Evolutionary conservation across 2,329 filamentous ascomycete species (phyloP), one percentile per base, ranked within the genome.

Genomic region (Ophiostoma novo-ulmi): DNA sequence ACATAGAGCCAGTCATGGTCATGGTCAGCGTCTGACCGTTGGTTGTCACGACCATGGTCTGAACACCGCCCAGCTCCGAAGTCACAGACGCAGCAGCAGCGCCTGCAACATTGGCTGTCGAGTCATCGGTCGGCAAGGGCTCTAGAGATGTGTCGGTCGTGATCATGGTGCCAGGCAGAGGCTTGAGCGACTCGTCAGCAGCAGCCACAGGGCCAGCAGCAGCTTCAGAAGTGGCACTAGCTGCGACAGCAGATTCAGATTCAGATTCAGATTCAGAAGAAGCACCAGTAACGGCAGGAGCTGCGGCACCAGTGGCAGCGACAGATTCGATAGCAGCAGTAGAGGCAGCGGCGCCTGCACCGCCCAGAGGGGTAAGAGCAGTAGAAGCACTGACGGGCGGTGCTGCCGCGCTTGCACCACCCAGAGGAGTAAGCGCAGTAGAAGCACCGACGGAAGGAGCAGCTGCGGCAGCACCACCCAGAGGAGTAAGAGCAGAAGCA

Each of bases 31-130:
- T 72, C 64, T 58, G 44, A 39, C 72, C 71, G 71, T 71, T 55
- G 68, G 71, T 73, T 17, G 73, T 73, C 69, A 72, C 71, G 11
- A 72, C 71, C 68, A 70, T 71, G n/a, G 72, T 73, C 48, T 67
- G 55, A 17, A 70, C 70, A 61, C 71, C 70, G 67, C 72, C 65
- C 52, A 63, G 58, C 6, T 17, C 22, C 13, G 26, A 63, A 2
- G 58, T 35, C 58, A 35, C 65, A 11, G 66, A 17, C 13, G 44
- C 22, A 1, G 67, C 65, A 11, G 64, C 61, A 1, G 69, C 22
- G 44, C 38, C 63, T 22, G 39, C 68, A 6, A 17, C 52, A 39
- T 38, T 48, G 20, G 22, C 41, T 10, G 58, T 63, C n/a, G 39
- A 35, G n/a, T 69, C 67, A 3, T 68, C 65, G 7, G 72, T 71